Evolutionary conservation across 1,139 yeast species (phyloP).

Genomic region (Hansenula sp.): DNA sequence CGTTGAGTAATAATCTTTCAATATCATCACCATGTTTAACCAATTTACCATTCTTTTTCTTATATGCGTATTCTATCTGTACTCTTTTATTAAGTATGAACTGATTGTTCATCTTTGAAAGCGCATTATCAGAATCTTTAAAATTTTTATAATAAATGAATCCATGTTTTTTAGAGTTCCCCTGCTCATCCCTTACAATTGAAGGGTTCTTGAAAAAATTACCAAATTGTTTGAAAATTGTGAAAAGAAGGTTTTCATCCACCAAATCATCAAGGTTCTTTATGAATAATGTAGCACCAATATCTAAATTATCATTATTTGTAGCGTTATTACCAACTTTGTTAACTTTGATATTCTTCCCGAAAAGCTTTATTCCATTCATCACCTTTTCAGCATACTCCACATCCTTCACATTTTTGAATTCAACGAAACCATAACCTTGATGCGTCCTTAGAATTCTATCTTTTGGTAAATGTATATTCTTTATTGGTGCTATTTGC

Average conservation of each 20-base stretch:
- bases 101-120: conserved; percentile 64
- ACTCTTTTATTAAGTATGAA: conserved; percentile 65
- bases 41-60: conserved; percentile 51
- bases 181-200: conserved; percentile 48
- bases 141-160: conserved; percentile 59
- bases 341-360: conserved; percentile 59
- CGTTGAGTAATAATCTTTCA: conserved; percentile 69
- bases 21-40: conserved; percentile 74
- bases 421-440: conserved; percentile 88
- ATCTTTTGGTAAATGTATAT: conserved; percentile 76
- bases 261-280: conserved; percentile 69
- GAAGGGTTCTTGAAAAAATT: conserved; percentile 47
- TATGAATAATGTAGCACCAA: conserved; percentile 74
- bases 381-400: conserved; percentile 64
- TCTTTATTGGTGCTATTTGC: conserved; percentile 78
- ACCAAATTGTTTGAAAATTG: conserved; percentile 73
- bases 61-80: conserved; percentile 66
- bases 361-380: conserved; percentile 60
- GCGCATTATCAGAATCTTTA: conserved; percentile 67
- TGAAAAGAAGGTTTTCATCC: conserved; percentile 53
- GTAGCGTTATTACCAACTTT: conserved; percentile 28
- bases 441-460: conserved; percentile 66
- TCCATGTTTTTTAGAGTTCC: conserved; percentile 60
- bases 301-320: conserved; percentile 32
- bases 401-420: conserved; percentile 55